Evolutionary conservation across 768 basidiomycete genomes (phyloP), one percentile per base, ranked within the genome.

Genomic region (Trametopsis cervina): DNA sequence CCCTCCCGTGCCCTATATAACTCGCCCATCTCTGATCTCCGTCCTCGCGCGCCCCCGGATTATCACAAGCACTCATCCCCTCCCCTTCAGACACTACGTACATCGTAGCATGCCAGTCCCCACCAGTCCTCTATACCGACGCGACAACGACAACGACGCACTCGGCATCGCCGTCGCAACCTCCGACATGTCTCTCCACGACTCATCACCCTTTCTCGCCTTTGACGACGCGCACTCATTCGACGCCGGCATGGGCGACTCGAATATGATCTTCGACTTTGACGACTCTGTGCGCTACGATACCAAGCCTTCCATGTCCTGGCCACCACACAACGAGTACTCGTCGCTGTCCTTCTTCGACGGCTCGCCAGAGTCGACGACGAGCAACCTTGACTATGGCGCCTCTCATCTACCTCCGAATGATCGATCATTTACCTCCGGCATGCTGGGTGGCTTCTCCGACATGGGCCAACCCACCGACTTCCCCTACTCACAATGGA

Each of bases 191-290:
- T 56, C 62, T 49, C 54, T 63, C 40, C 44, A 48, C 22, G 59
- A 61, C 54, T 58, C 49, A 41, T 57, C 58, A 5, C 62, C 62
- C 61, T 54, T 62, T 37, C 59, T 60, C 49, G 45, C 57, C 53
- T 56, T 54, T 49, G 54, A 55, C 47, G 60, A 64, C 37, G 27
- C 53, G 21, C 49, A 59, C 42, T 54, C 60, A 27, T 70, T 68
- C 58, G 63, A 67, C 50, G 47, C 57, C 46, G 56, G 64, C 43
- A 25, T 61, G 39, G 53, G 63, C n/a, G 75, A 78, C 57, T 54
- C 61, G 20, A 76, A 79, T 60, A 67, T 80, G 66, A 71, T 81
- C 62, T 81, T 83, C 61, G 79, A 83, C 57, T 68, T 80, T 58
- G 80, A 82, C 57, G 76, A 80, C 55, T 39, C 50, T 12, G 50